A percentile compares a stretch with the other conserved stretches of the same genome.
phyloP scores from a whole-genome alignment of 2,329 filamentous ascomycete genomes.

The Fusarium marasasianum region DNA sequence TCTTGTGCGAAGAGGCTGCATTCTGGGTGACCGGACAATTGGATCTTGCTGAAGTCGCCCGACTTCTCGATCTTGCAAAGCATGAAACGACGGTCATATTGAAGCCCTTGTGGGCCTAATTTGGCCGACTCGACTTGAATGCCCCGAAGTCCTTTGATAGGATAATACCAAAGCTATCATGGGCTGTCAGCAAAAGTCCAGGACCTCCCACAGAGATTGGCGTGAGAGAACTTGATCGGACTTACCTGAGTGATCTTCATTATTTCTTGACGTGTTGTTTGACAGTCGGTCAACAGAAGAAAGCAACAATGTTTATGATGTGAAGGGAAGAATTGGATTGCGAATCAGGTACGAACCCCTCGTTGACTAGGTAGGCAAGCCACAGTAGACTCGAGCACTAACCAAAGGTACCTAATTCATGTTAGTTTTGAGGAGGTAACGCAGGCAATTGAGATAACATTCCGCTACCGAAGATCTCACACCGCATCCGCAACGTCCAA shows the following conservation, averaged over 20 bases:
- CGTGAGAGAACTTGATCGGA: neutral
- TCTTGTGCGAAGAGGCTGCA: slow-evolving; percentile 72
- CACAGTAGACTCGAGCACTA: slow-evolving; percentile 13
- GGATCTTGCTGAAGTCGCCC: slow-evolving; percentile 63
- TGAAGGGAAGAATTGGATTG: slow-evolving; percentile 11
- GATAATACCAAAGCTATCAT: slow-evolving; percentile 71
- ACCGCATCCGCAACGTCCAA: neutral
- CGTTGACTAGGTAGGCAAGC: slow-evolving; percentile 15
- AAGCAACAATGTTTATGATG: slow-evolving; percentile 15
- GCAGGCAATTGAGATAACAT: slow-evolving; percentile 6
- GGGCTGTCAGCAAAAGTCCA: neutral
- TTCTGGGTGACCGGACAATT: slow-evolving; percentile 64
- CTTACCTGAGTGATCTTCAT: slow-evolving; percentile 49
- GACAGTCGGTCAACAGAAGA: neutral
- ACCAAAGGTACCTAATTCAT: neutral
- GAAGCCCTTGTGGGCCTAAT: slow-evolving; percentile 70
- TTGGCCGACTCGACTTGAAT: slow-evolving; percentile 62
- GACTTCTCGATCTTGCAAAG: slow-evolving; percentile 63
- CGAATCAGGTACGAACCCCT: slow-evolving; percentile 27
- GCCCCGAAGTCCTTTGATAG: slow-evolving; percentile 76
- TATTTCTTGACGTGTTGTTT: neutral
- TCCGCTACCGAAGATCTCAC: neutral
- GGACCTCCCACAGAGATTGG: neutral
- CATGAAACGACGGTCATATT: slow-evolving; percentile 76
- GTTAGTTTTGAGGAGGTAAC: neutral